A percentile compares a stretch with the other conserved stretches of the same genome.
Evolutionary conservation across 768 basidiomycete species (phyloP).

Genomic region (Pisolithus albus): DNA sequence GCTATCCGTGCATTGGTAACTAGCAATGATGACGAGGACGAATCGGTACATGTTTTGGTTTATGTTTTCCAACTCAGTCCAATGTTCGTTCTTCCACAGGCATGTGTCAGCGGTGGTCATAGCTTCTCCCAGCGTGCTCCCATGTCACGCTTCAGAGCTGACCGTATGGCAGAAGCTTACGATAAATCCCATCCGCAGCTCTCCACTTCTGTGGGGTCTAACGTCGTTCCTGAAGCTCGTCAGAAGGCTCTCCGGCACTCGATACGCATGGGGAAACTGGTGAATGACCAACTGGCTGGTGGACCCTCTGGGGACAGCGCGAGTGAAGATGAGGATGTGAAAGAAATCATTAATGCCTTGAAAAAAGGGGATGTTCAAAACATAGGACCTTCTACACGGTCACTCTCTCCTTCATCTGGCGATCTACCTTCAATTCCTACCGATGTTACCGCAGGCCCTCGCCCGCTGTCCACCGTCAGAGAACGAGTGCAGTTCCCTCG

Average conservation of each 20-base stretch:
- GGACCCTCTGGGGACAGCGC: slow-evolving; percentile 46
- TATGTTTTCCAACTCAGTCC: slow-evolving; percentile 3
- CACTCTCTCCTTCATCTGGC: neutral
- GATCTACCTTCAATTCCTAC: too few relatives aligned
- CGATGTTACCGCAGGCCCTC: neutral
- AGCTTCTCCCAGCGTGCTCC: slow-evolving; percentile 38
- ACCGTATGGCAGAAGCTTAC: slow-evolving; percentile 44
- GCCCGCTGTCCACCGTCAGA: slow-evolving; percentile 5
- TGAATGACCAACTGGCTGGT: slow-evolving; percentile 44
- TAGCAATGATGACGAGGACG: slow-evolving; percentile 39
- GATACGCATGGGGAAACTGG: slow-evolving; percentile 51
- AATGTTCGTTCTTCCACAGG: slow-evolving; percentile 22
- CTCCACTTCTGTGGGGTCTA: slow-evolving; percentile 36
- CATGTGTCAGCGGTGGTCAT: slow-evolving; percentile 4
- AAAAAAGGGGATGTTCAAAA: slow-evolving; percentile 48
- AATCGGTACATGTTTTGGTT: slow-evolving; percentile 30
- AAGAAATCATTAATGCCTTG: slow-evolving; percentile 47
- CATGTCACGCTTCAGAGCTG: slow-evolving; percentile 62
- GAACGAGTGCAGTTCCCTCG: slow-evolving; percentile 17
- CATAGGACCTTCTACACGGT: slow-evolving; percentile 33
- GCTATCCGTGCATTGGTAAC: slow-evolving; percentile 45
- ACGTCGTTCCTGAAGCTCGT: slow-evolving; percentile 37
- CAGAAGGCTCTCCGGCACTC: slow-evolving; percentile 45
- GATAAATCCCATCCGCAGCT: slow-evolving; percentile 30
- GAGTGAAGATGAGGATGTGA: slow-evolving; percentile 44